phyloP scores from a whole-genome alignment of 2,329 filamentous ascomycete genomes.

The Davidsoniella eucalypti region DNA sequence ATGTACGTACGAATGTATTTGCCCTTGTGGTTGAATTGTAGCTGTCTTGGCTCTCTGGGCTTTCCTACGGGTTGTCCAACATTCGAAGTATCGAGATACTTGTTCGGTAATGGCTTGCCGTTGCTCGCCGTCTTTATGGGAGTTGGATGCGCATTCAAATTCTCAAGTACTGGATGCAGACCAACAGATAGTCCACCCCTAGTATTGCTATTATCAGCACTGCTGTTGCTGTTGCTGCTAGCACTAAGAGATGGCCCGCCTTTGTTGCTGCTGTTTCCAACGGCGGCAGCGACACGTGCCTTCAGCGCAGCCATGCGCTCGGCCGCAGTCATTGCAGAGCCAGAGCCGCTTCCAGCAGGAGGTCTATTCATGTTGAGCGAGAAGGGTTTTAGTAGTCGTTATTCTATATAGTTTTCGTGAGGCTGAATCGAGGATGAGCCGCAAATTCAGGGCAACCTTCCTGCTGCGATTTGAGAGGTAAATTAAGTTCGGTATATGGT shows the following conservation, averaged over 20 bases:
- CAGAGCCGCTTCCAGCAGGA: too few relatives aligned
- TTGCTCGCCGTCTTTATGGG: not conserved
- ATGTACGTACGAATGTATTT: constrained; percentile 58
- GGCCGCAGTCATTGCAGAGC: constrained; percentile 26
- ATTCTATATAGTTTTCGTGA: too few relatives aligned
- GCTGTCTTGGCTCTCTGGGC: constrained; percentile 52
- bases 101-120: constrained; percentile 35
- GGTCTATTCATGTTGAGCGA: too few relatives aligned
- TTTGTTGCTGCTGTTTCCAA: constrained; percentile 33
- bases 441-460: too few relatives aligned
- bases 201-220: too few relatives aligned
- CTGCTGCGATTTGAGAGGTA: too few relatives aligned
- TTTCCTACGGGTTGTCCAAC: constrained; percentile 44
- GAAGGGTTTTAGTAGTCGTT: too few relatives aligned
- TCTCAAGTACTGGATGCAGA: constrained; percentile 58
- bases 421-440: too few relatives aligned
- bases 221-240: too few relatives aligned
- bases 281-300: constrained; percentile 62
- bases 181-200: constrained; percentile 55
- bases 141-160: constrained; percentile 31
- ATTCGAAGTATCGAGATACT: constrained; percentile 62
- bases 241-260: too few relatives aligned
- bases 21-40: constrained; percentile 87
- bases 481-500: too few relatives aligned
- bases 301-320: constrained; percentile 61